Evolutionary conservation across 2,329 filamentous ascomycete genomes (phyloP), one percentile per base, ranked within the genome.

Genomic region (Nemania diffusa): DNA sequence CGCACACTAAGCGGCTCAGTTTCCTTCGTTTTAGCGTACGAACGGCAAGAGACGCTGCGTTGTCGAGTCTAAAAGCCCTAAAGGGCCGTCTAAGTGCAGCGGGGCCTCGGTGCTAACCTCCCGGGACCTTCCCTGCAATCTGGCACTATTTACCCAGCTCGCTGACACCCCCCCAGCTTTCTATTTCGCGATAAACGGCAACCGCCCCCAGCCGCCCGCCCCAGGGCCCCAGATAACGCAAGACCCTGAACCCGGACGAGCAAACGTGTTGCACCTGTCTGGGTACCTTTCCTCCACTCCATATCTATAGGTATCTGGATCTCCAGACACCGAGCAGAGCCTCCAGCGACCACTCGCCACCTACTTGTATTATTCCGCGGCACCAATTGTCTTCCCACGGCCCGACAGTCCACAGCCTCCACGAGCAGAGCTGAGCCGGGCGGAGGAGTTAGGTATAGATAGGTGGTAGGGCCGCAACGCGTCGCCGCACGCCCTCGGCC

Each of bases 401-500:
- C 37, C 17, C n/a, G n/a, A n/a, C n/a, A n/a, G n/a, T n/a, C n/a
- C n/a, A n/a, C n/a, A n/a, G n/a, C 32, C 32, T 34, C 2, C 37
- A 40, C 37, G 15, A 40, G 37, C 17, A 15, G 11, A 15, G 37
- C 37, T 2, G 37, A 40, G 37, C 11, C 15, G 17, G 37, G 37
- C 5, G 11, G 34, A 13, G 17, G 11, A 40, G 37, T 15, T 40
- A 40, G 37, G 11, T 15, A 5, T 24, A 24, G 44, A 6, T 48
- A 48, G 20, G 22, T 37, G 40, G 42, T 17, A 60, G 58, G 66
- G 66, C 55, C 46, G 63, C 56, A 53, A 51, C 62, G 61, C 51
- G 65, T 65, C 53, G 62, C 51, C 53, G 53, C 27, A 50, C 42
- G 40, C 62, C 62, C 50, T 56, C 32, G 58, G 55, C 65, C 62